Evolutionary conservation across 2,329 filamentous ascomycete genomes (phyloP).

Genomic region (Parasarocladium wereldwijsianum): DNA sequence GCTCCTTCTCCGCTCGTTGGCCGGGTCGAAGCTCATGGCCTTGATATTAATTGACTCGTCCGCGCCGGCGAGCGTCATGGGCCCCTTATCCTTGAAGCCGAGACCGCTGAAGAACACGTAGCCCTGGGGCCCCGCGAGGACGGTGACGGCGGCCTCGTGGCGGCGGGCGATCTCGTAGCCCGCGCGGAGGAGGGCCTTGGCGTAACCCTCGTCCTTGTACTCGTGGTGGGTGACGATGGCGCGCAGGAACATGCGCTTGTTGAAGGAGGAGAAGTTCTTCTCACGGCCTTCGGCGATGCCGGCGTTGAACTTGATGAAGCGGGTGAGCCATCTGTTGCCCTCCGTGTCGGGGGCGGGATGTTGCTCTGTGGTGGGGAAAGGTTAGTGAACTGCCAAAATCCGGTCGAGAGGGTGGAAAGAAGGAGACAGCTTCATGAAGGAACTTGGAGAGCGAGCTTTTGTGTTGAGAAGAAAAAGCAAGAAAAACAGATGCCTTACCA

Average conservation of each 20-base stretch:
- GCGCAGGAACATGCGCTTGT: constrained; percentile 7
- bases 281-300: constrained; percentile 2
- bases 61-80: constrained; percentile 2
- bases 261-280: constrained; percentile 2
- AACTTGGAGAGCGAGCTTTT: no score
- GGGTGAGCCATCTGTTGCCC: constrained; percentile 3
- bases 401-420: no score
- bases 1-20: constrained; percentile 7
- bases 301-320: constrained; percentile 3
- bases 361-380: constrained; percentile 1
- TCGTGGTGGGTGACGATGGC: constrained; percentile 8
- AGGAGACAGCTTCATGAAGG: no score
- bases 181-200: constrained; percentile 8
- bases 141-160: constrained; percentile 6
- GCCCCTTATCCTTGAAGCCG: constrained; percentile 7
- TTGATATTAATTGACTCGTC: constrained; percentile 4
- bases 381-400: neutral
- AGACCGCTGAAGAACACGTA: constrained; percentile 9
- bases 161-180: constrained; percentile 6
- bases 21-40: constrained; percentile 4
- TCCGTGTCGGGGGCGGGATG: neutral
- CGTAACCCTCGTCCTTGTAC: constrained; percentile 7
- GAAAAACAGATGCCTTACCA: neutral
- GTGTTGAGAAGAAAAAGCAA: no score
- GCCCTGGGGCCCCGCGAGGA: constrained; percentile 7